Percentiles rank a stretch among this genome's conserved stretches.
Conservation (phyloP, 768 basidiomycete genomes). For the Naganishia vaughanmartiniae region DNA sequence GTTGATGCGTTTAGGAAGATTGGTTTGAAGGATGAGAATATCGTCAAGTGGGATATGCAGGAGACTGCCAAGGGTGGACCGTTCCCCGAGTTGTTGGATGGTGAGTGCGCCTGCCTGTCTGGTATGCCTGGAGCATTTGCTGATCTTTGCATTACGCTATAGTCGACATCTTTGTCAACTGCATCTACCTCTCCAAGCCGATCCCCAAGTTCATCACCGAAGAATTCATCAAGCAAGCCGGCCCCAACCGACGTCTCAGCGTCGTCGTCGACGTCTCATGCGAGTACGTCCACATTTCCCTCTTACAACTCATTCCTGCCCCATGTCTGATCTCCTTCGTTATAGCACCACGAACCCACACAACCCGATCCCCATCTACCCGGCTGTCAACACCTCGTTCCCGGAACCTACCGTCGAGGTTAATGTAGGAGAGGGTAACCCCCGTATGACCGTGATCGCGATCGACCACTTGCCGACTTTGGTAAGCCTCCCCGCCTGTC, state of each 20-base stretch:
- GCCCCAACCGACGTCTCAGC: constrained; percentile 64
- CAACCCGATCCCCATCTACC: constrained; percentile 95
- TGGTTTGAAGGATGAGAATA: constrained; percentile 86
- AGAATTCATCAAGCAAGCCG: constrained; percentile 67
- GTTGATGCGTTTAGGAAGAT: constrained; percentile 94
- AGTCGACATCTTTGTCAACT: constrained; percentile 98
- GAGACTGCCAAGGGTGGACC: constrained; percentile 97
- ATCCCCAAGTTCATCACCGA: constrained; percentile 54
- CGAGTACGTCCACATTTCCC: constrained; percentile 56
- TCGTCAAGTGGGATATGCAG: constrained; percentile 94
- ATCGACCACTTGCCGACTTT: constrained; percentile 97
- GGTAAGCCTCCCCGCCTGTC: constrained; percentile 37
- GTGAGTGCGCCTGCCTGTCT: constrained; percentile 40
- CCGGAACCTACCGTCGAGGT: constrained; percentile 85
- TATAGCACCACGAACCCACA: constrained; percentile 83
- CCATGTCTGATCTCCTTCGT: neutral
- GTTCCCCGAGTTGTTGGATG: constrained; percentile 86
- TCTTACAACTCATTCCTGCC: neutral
- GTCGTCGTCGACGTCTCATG: constrained; percentile 97
- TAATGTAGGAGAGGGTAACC: constrained; percentile 70
- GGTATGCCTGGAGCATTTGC: neutral
- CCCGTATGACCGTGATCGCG: constrained; percentile 77
- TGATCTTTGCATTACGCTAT: neutral
- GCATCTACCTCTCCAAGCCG: constrained; percentile 79
- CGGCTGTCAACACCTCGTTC: constrained; percentile 83